phyloP scores from a whole-genome alignment of 2,329 filamentous ascomycete genomes.

The Aspergillus sp. region DNA sequence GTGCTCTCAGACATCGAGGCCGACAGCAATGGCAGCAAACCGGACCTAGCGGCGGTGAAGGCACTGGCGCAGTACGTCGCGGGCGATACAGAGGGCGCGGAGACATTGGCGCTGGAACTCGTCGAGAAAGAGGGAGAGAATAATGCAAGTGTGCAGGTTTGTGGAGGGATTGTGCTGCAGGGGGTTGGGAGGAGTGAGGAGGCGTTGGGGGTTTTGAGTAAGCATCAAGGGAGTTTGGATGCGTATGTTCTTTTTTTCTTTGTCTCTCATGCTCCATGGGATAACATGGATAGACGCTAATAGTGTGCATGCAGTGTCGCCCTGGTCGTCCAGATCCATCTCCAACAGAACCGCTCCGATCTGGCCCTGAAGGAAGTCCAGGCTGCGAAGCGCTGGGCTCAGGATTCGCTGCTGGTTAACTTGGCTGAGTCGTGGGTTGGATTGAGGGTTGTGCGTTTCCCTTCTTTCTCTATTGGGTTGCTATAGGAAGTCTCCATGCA shows the following conservation, averaged over 20 bases:
- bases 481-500: too few relatives aligned
- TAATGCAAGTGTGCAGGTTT: conserved; percentile 66
- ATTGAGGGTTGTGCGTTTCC: conserved; percentile 61
- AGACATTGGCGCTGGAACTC: conserved; percentile 58
- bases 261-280: background rate
- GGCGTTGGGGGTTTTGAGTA: conserved; percentile 67
- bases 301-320: conserved; percentile 51
- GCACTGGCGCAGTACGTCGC: conserved; percentile 61
- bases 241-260: conserved; percentile 49
- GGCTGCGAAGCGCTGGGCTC: conserved; percentile 82
- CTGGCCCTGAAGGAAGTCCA: conserved; percentile 83
- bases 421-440: conserved; percentile 94
- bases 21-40: conserved; percentile 55
- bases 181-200: conserved; percentile 74
- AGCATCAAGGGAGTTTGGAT: conserved; percentile 74
- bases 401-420: conserved; percentile 89
- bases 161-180: conserved; percentile 74
- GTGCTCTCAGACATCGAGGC: conserved; percentile 55
- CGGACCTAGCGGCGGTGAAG: conserved; percentile 67
- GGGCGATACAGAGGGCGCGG: conserved; percentile 55
- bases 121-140: conserved; percentile 58
- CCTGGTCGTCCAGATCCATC: conserved; percentile 83
- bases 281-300: conserved; percentile 5
- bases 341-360: conserved; percentile 84
- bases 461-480: background rate